phyloP scores from a whole-genome alignment of 1,139 yeast genomes.

The Sugiyamaella neomexicana region DNA sequence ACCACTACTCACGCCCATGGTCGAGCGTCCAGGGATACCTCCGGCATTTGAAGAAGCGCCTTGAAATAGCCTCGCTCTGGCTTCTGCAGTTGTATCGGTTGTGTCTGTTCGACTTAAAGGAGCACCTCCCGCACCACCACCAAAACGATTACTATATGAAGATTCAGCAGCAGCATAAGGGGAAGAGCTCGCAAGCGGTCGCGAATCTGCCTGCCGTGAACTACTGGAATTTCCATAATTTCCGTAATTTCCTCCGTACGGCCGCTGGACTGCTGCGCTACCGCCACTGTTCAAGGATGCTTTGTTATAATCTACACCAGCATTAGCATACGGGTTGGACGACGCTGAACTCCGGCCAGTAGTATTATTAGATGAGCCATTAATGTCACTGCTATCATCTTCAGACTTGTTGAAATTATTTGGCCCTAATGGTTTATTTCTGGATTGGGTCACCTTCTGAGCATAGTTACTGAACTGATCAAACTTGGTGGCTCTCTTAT shows the following conservation, averaged over 20 bases:
- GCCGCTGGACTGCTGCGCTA: not conserved
- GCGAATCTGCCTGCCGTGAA: slow-evolving; percentile 1
- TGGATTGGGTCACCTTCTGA: slow-evolving; percentile 26
- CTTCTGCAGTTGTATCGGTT: slow-evolving; percentile 26
- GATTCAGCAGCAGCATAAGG: slow-evolving; percentile 36
- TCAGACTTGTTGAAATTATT: slow-evolving; percentile 7
- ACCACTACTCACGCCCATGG: slow-evolving; percentile 14
- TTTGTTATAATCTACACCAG: slow-evolving; percentile 18
- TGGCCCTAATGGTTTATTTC: slow-evolving; percentile 20
- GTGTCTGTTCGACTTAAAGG: slow-evolving; percentile 28
- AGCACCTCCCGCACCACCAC: slow-evolving; percentile 20
- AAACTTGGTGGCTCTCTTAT: slow-evolving; percentile 39
- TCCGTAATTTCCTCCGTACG: slow-evolving; percentile 13
- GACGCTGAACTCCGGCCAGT: not conserved
- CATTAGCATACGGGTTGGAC: slow-evolving; percentile 24
- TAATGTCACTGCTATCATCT: slow-evolving; percentile 3
- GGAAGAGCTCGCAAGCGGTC: slow-evolving; percentile 18
- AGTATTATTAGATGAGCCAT: not conserved
- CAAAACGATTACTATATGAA: slow-evolving; percentile 30
- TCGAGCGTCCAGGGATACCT: slow-evolving; percentile 17
- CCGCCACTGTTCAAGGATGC: slow-evolving; percentile 12
- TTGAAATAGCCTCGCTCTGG: slow-evolving; percentile 36
- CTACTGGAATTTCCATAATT: not conserved
- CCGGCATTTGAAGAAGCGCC: slow-evolving; percentile 26
- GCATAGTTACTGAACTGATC: slow-evolving; percentile 40